Percentiles rank a stretch among this genome's conserved stretches.
Conservation (phyloP, 805 yeast species). For the Metschnikowia vanudenii region DNA sequence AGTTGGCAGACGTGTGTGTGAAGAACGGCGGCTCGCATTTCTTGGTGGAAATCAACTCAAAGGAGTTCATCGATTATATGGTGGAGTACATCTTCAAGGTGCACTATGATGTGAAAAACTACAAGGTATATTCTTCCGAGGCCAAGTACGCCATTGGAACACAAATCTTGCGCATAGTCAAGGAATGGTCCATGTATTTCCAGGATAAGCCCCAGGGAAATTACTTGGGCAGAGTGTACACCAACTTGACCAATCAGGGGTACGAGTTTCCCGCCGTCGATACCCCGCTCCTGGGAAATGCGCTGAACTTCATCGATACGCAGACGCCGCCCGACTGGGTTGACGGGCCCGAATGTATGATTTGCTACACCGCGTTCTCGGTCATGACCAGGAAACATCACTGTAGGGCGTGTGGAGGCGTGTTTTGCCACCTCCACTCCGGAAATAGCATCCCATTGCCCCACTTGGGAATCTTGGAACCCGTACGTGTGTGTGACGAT, state of each 20-base stretch:
- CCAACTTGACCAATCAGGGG: conserved; percentile 58
- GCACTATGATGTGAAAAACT: conserved; percentile 35
- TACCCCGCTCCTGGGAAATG: conserved; percentile 23
- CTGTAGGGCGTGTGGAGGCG: conserved; percentile 97
- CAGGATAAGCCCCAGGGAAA: conserved; percentile 61
- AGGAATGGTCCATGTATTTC: conserved; percentile 76
- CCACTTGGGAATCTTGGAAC: conserved; percentile 78
- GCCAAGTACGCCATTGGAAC: conserved; percentile 48
- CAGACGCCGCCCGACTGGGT: conserved; percentile 97
- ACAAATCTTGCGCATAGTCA: conserved; percentile 61
- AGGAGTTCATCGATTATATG: conserved; percentile 83
- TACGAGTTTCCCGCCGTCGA: conserved; percentile 60
- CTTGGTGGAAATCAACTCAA: conserved; percentile 69
- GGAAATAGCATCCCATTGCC: conserved; percentile 68
- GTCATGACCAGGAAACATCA: conserved; percentile 91
- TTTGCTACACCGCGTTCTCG: conserved; percentile 77
- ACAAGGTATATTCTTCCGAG: conserved; percentile 19
- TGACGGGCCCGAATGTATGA: conserved; percentile 94
- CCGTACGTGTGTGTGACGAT: conserved; percentile 92
- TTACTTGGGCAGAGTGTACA: conserved; percentile 63
- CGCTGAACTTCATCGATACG: conserved; percentile 67
- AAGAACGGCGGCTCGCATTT: conserved; percentile 93
- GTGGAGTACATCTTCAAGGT: conserved; percentile 45
- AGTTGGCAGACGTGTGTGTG: conserved; percentile 79
- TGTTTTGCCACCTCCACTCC: conserved; percentile 85